Evolutionary conservation across 495 filamentous ascomycete species (phyloP).

Genomic region (Penicillium longicatenatum): DNA sequence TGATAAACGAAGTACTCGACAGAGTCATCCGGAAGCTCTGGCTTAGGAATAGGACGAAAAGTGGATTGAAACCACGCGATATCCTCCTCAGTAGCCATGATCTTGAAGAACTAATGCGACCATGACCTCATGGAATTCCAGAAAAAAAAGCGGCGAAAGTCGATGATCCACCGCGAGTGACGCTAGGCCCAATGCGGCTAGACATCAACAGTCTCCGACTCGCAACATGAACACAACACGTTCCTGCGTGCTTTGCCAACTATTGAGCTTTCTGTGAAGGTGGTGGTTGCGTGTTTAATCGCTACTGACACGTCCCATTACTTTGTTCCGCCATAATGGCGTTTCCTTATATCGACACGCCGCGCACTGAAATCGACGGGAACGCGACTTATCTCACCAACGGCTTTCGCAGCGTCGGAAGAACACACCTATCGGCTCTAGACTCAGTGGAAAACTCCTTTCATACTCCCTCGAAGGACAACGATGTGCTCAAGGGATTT

Average conservation of each 20-base stretch:
- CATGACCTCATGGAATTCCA: constrained; percentile 45
- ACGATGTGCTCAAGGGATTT: constrained; percentile 68
- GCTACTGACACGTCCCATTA: constrained; percentile 9
- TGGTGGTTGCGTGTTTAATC: constrained; percentile 37
- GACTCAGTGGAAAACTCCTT: constrained; percentile 86
- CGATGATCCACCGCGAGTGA: constrained; percentile 25
- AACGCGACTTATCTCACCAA: constrained; percentile 78
- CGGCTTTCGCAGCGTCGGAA: constrained; percentile 48
- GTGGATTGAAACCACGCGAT: constrained; percentile 53
- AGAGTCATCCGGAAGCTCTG: constrained; percentile 76
- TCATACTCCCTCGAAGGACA: constrained; percentile 78
- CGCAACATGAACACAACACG: constrained; percentile 44
- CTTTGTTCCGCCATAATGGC: constrained; percentile 38
- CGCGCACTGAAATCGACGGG: constrained; percentile 70
- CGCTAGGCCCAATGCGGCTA: constrained; percentile 39
- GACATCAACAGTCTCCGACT: constrained; percentile 45
- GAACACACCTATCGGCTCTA: constrained; percentile 61
- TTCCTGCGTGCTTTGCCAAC: constrained; percentile 19
- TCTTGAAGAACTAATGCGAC: constrained; percentile 17
- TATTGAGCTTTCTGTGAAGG: constrained; percentile 17
- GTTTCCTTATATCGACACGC: constrained; percentile 70
- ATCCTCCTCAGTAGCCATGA: constrained; percentile 51
- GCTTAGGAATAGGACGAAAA: constrained; percentile 63
- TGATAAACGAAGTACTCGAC: constrained; percentile 84
- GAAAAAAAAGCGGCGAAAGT: constrained; percentile 33